Conservation (phyloP, 441 rosid species). For the Euphorbia schlechtendalii region DNA sequence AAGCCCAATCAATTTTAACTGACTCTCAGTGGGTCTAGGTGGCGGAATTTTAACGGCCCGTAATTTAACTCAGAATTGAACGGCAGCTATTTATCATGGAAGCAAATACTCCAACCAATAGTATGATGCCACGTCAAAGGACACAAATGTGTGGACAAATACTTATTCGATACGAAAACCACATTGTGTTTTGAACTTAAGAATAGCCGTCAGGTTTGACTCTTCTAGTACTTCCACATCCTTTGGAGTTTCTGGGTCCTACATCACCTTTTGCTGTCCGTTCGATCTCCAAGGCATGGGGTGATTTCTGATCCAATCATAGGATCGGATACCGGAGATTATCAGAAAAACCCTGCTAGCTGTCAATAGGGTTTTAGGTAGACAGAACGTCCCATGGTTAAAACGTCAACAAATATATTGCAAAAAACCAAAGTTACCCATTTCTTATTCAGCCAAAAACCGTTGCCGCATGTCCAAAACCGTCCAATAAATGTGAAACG, state of each 20-base stretch:
- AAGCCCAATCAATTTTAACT: too few relatives aligned
- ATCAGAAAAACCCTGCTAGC: constrained; percentile 8
- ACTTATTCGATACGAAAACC: too few relatives aligned
- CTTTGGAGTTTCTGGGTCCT: constrained; percentile 6
- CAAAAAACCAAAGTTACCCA: constrained; percentile 1
- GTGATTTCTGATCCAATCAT: too few relatives aligned
- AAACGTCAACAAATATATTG: not conserved
- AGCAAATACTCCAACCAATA: too few relatives aligned
- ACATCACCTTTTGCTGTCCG: not conserved
- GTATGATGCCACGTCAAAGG: too few relatives aligned
- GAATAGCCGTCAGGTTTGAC: not conserved
- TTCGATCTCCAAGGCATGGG: not conserved
- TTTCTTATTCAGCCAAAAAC: not conserved
- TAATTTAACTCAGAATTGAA: too few relatives aligned
- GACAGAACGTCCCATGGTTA: too few relatives aligned
- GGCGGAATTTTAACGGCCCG: too few relatives aligned
- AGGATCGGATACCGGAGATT: not conserved
- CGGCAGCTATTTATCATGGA: too few relatives aligned
- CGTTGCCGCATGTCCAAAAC: not conserved
- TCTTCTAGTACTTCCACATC: not conserved
- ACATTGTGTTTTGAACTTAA: too few relatives aligned
- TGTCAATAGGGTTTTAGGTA: not conserved
- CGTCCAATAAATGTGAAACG: not conserved
- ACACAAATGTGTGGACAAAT: too few relatives aligned
- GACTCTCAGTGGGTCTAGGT: too few relatives aligned